These are phyloP conservation scores for Starmerella bombi DNA, from an alignment of 805 yeast species.

Conservation along the genomic window DNA sequence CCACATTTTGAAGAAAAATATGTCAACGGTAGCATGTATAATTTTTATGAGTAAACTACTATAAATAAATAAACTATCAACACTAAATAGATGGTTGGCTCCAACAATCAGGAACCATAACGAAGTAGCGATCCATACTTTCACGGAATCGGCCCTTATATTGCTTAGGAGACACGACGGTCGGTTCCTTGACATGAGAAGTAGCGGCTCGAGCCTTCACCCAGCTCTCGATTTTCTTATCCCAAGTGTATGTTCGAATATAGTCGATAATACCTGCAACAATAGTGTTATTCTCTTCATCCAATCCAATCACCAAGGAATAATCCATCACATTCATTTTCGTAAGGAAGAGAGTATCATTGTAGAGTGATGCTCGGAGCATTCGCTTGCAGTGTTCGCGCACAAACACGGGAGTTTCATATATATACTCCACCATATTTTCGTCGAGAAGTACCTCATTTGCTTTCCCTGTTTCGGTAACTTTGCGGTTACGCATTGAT, in stretches of 20 bases:
- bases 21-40: no score
- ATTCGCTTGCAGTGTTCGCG: slow-evolving; percentile 81
- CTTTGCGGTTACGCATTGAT: slow-evolving; percentile 94
- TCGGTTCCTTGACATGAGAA: slow-evolving; percentile 81
- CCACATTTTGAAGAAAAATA: background rate
- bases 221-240: slow-evolving; percentile 95
- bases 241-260: slow-evolving; percentile 96
- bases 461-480: slow-evolving; percentile 87
- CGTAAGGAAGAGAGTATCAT: slow-evolving; percentile 83
- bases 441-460: slow-evolving; percentile 92
- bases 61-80: no score
- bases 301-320: slow-evolving; percentile 87
- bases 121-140: slow-evolving; percentile 91
- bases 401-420: slow-evolving; percentile 89
- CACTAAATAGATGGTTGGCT: slow-evolving; percentile 21
- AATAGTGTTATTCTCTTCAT: slow-evolving; percentile 43
- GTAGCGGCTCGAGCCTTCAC: slow-evolving; percentile 90
- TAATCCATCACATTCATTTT: slow-evolving; percentile 99
- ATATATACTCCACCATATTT: slow-evolving; percentile 95
- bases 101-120: slow-evolving; percentile 77
- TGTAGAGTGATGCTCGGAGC: slow-evolving; percentile 79
- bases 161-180: slow-evolving; percentile 93
- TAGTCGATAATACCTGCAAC: slow-evolving; percentile 93
- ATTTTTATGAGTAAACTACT: background rate
- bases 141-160: slow-evolving; percentile 88